Base-by-base conservation (phyloP, 2,329 filamentous ascomycete genomes). In the Gyromitra esculenta region DNA sequence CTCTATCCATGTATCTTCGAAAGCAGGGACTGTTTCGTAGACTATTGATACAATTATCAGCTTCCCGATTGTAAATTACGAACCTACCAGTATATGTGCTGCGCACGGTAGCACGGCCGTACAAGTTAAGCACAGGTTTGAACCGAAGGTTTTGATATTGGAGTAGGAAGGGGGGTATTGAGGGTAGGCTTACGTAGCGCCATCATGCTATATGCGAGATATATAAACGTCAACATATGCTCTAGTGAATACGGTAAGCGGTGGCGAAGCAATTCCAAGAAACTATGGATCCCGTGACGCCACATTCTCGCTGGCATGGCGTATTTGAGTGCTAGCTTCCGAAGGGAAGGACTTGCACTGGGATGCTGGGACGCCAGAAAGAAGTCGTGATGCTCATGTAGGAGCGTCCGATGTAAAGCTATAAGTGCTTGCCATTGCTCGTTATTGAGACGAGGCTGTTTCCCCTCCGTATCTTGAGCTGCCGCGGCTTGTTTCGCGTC, bases 251-350 rank as follows among this genome's bases (percentile, higher is more conserved):
- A 87, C 0, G 94, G 95, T 0, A 97, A 85, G 1, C 90, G 88
- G 79, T 92, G 89, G 0, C 93, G 86, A 0, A 97, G 83, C 0
- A 96, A 82, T 79, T 97, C 93, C 0, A 97, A 86, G 73, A 96
- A 96, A 0, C 89, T 90, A 81, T 96, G 93, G 2, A 98, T 97
- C 0, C 92, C 95, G 80, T 97, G 92, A 0, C 93, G 87, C 96
- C 96, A 98, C 92, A 98, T 96, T 0, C 95, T 86, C 0, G 92
- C 93, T 0, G 95, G 94, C 93, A 98, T 97, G 0, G 90, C 90
- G 80, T 97, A 97, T 77, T 96, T 96, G 0, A 88, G 87, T 0
- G 94, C 91, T 0, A 97, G 83, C 0, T 89, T 85, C 1, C 88
- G 87, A 0, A 98, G 82, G 0, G 90, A 89, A 0, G 87, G 86